Evolutionary conservation across 768 basidiomycete species (phyloP).

Genomic region (Boletus rex-veris): DNA sequence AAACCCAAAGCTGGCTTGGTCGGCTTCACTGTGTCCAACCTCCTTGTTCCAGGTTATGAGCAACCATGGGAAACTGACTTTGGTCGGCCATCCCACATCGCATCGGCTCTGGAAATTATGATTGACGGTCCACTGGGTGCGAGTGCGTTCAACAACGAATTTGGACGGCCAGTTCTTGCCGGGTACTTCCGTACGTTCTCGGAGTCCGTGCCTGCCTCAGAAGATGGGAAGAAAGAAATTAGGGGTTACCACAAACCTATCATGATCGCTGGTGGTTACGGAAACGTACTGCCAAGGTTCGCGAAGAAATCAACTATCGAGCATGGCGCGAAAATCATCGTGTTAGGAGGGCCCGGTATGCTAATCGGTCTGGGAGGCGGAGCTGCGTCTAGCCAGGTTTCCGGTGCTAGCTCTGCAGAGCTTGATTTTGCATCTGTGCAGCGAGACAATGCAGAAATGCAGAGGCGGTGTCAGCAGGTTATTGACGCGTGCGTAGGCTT

Average conservation of each 20-base stretch:
- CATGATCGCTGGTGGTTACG: slow-evolving; percentile 98
- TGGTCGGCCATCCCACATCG: slow-evolving; percentile 86
- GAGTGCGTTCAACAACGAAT: slow-evolving; percentile 97
- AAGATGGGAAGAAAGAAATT: slow-evolving; percentile 55
- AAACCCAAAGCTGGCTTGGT: slow-evolving; percentile 93
- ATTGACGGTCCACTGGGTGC: slow-evolving; percentile 92
- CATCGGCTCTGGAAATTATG: slow-evolving; percentile 95
- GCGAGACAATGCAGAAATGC: slow-evolving; percentile 98
- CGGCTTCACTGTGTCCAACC: slow-evolving; percentile 92
- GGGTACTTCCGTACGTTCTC: slow-evolving; percentile 97
- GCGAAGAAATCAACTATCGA: slow-evolving; percentile 75
- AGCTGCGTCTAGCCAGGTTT: slow-evolving; percentile 90
- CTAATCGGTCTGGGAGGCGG: slow-evolving; percentile 96
- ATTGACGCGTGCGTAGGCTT: slow-evolving; percentile 84
- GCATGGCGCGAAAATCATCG: slow-evolving; percentile 83
- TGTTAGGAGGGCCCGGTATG: slow-evolving; percentile 94
- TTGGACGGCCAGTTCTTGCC: slow-evolving; percentile 86
- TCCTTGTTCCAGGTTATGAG: slow-evolving; percentile 84
- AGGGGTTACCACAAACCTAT: slow-evolving; percentile 99
- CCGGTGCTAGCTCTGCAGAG: slow-evolving; percentile 86
- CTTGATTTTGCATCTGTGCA: slow-evolving; percentile 98
- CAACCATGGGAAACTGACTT: slow-evolving; percentile 98
- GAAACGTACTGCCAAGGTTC: slow-evolving; percentile 84
- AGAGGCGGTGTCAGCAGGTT: slow-evolving; percentile 94
- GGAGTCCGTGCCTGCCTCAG: slow-evolving; percentile 61